Evolutionary conservation across 164 flowering plant species (phyloP), one percentile per base, ranked within the genome.

Genomic region (Hamamelis virginiana): DNA sequence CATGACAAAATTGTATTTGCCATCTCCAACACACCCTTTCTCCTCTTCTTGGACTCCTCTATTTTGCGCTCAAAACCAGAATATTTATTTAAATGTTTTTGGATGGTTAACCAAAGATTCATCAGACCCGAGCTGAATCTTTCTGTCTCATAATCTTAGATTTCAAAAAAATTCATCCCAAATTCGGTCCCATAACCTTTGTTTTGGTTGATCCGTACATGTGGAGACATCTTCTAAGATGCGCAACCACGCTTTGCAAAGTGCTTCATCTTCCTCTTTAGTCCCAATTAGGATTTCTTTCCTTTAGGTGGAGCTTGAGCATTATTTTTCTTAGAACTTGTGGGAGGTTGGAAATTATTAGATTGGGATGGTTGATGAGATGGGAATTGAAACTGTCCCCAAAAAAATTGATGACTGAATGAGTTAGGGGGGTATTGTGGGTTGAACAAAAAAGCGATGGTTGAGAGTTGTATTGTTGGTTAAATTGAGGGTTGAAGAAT

Each of bases 271-370:
- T 48, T 48, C 52, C 18, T 48, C 18, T 3, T 9, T 48, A 3
- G 52, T 3, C 4, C n/a, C 3, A 48, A 48, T 15, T 48, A 9
- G 18, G 52, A 48, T 14, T 18, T 9, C 16, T 48, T 18, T 48
- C 52, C 16, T 48, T 48, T 9, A 75, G 71, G 75, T 78, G 82
- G 4, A n/a, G n/a, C n/a, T n/a, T n/a, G n/a, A n/a, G n/a, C n/a
- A n/a, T n/a, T n/a, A n/a, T n/a, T n/a, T n/a, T n/a, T n/a, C n/a
- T n/a, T n/a, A n/a, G n/a, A n/a, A n/a, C n/a, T n/a, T n/a, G n/a
- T n/a, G n/a, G n/a, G n/a, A n/a, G n/a, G n/a, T n/a, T n/a, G n/a
- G n/a, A n/a, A n/a, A n/a, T n/a, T n/a, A n/a, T n/a, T n/a, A n/a
- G n/a, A n/a, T n/a, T n/a, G n/a, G n/a, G n/a, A n/a, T n/a, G n/a